Base-by-base conservation (phyloP, 345 rosid species). In the Salix koriyanagi region DNA sequence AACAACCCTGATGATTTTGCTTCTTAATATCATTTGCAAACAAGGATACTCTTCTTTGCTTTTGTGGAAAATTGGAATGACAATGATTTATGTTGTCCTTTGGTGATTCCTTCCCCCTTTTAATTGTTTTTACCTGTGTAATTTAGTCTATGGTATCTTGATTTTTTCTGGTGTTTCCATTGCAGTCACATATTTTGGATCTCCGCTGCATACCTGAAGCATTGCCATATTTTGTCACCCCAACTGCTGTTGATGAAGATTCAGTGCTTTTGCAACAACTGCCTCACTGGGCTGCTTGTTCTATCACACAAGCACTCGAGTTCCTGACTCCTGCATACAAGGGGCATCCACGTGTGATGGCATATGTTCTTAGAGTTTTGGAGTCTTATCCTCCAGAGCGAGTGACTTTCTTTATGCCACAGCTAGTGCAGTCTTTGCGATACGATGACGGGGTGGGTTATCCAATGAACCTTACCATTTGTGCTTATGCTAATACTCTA, bases 241-340 rank as follows among this genome's bases (percentile, higher is more conserved):
- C 97, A 19, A 94, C 88, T 85, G 94, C 92, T 82, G 97, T 94
- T 82, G 98, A 94, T 74, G 97, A 94, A 80, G 89, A 96, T 79
- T 96, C 99, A 39, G 90, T 76, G 70, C 95, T 96, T 84, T 79
- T 96, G 90, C 98, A 94, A 83, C 99, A 96, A 86, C 84, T 96
- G 78, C 99, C 99, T 15, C 99, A 96, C 85, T 96, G 99, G 98
- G 96, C 99, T 78, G 92, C 97, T 85, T 96, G 98, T 85, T 94
- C 99, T 80, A 87, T 96, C 56, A 94, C 97, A 42, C 94, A 90
- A 88, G 98, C 97, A 77, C 98, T 96, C 21, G 98, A 91, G 85
- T 96, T 96, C 80, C 95, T 96, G 78, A 84, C 93, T 83, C 98
- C 99, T 65, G 89, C 89, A 77, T 92, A 92, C 75, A 96, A 89